These are phyloP conservation scores for Zygosaccharomyces pseudobailii DNA, from an alignment of 1,139 yeast genomes.

Conservation along the genomic window DNA sequence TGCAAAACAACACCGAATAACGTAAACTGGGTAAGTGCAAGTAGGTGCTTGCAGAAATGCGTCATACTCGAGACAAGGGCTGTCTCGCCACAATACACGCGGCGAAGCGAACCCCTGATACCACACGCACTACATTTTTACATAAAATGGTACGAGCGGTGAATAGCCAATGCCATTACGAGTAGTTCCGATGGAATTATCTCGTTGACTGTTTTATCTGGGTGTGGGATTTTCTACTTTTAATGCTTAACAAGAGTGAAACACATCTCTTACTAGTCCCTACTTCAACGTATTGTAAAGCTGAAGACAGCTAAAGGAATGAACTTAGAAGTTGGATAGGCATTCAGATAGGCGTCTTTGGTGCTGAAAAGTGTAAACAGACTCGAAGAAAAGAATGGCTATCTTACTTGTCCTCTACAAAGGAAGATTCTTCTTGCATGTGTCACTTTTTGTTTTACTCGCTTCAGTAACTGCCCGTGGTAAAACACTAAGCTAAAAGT, in stretches of 20 bases:
- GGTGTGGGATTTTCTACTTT: neutral
- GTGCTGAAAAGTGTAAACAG: too few relatives aligned
- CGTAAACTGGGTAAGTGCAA: neutral
- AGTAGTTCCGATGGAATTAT: neutral
- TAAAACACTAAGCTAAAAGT: too few relatives aligned
- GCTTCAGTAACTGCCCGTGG: too few relatives aligned
- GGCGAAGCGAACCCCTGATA: neutral
- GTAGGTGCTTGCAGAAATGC: neutral
- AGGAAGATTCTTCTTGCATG: too few relatives aligned
- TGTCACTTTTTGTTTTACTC: too few relatives aligned
- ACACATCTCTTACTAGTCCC: neutral
- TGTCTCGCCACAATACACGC: neutral
- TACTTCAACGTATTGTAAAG: too few relatives aligned
- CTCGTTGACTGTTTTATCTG: too few relatives aligned
- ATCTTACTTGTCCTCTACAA: too few relatives aligned
- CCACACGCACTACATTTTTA: neutral
- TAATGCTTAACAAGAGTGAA: neutral
- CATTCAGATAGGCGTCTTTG: too few relatives aligned
- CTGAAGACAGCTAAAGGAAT: too few relatives aligned
- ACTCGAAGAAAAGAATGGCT: too few relatives aligned
- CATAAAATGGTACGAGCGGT: neutral
- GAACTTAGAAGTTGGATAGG: too few relatives aligned
- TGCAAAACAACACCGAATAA: neutral
- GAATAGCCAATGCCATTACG: neutral
- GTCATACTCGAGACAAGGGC: neutral